Base-by-base conservation (phyloP, 345 rosid species). In the Clausena lansium region DNA sequence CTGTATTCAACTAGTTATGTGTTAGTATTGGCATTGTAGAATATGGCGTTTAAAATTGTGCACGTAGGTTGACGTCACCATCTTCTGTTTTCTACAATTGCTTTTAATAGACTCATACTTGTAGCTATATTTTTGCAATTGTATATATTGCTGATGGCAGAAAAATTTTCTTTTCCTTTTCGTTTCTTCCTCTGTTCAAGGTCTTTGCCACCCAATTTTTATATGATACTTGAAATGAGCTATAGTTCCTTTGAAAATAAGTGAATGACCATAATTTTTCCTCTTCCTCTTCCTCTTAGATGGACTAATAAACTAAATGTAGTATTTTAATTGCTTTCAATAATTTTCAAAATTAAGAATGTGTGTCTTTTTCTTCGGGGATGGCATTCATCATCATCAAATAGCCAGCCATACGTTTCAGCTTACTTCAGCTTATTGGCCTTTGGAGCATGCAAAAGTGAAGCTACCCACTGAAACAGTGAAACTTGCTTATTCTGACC, bases 1-100 rank as follows among this genome's bases (percentile, higher is more conserved):
- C 67, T 77, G 10, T 64, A 66, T 70, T 36, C 36, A 71, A 66
- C 24, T 11, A 57, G 22, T 33, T 7, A 75, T n/a, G n/a, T n/a
- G n/a, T n/a, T 63, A 41, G 17, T 0, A 45, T 45, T 45, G 11
- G 50, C 50, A 45, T 58, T 6, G 50, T 38, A 4, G 45, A 58
- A 67, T 71, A 25, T 20, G 73, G 70, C 47, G 10, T 73, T 85
- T 68, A 60, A 78, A 66, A 62, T 27, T 84, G 84, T 79, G 71
- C 20, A 81, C 73, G 75, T 70, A 74, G 70, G 69, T 81, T 74
- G 67, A 36, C 39, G 61, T 20, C 63, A 57, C 41, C 55, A 15
- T 32, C 68, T 32, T 70, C 70, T 71, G 15, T 70, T 71, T 67
- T 32, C 45, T 68, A 67, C 25, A 45, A 63, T 7, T 19, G 25